Conservation (phyloP, 441 rosid genomes). For the Raphanus hybrid region DNA sequence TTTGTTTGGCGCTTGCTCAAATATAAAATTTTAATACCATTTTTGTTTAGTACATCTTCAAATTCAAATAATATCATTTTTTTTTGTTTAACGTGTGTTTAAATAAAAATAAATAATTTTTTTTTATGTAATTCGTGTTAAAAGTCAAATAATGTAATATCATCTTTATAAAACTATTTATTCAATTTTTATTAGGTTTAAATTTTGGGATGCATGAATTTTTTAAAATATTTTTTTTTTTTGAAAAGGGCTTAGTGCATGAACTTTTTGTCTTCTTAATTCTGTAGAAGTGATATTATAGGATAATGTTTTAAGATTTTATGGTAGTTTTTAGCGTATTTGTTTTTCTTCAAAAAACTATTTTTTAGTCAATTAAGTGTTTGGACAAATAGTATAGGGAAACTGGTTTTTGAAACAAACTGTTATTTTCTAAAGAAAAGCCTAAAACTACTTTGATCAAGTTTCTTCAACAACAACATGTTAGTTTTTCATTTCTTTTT, state of each 20-base stretch:
- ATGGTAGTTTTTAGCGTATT: background rate
- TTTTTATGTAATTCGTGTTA: too few relatives aligned
- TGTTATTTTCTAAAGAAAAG: background rate
- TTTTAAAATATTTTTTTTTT: too few relatives aligned
- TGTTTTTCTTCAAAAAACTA: too few relatives aligned
- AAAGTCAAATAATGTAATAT: too few relatives aligned
- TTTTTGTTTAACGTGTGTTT: too few relatives aligned
- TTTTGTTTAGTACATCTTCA: background rate
- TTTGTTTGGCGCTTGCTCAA: background rate
- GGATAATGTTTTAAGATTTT: background rate
- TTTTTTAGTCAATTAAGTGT: too few relatives aligned
- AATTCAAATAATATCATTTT: background rate
- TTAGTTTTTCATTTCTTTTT: too few relatives aligned
- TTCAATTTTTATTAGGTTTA: background rate
- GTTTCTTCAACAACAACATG: background rate
- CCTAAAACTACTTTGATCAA: background rate
- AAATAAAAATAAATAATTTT: too few relatives aligned
- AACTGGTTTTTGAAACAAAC: background rate
- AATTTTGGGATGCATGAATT: background rate
- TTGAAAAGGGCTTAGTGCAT: too few relatives aligned
- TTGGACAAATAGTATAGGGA: too few relatives aligned
- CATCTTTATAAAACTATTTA: background rate
- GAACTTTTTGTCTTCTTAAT: background rate
- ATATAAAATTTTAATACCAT: background rate
- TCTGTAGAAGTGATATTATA: background rate